Conservation (phyloP, 768 basidiomycete species). For the Pleurotus djamor region DNA sequence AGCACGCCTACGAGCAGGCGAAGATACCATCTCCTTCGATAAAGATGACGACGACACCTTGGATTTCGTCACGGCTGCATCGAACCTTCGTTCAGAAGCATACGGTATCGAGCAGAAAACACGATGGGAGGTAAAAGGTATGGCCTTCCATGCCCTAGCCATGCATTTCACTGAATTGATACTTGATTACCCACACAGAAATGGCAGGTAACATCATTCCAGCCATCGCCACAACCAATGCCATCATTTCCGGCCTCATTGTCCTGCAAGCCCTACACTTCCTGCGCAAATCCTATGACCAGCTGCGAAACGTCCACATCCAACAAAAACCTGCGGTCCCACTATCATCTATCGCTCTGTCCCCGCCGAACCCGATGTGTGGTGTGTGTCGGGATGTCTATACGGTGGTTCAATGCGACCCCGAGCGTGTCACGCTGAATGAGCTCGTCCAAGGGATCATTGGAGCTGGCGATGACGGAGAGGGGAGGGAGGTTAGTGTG, state of each 20-base stretch:
- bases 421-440: slow-evolving; percentile 62
- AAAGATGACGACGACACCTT: slow-evolving; percentile 98
- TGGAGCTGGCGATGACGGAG: slow-evolving; percentile 28
- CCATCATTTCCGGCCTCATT: slow-evolving; percentile 92
- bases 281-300: slow-evolving; percentile 59
- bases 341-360: slow-evolving; percentile 65
- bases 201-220: slow-evolving; percentile 99
- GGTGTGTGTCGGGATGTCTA: slow-evolving; percentile 89
- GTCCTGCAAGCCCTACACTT: slow-evolving; percentile 91
- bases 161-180: too few relatives aligned
- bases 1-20: slow-evolving; percentile 57
- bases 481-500: slow-evolving; percentile 64
- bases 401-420: slow-evolving; percentile 70
- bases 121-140: slow-evolving; percentile 96
- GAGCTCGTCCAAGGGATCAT: slow-evolving; percentile 72
- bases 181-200: slow-evolving; percentile 56
- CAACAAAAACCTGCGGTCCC: slow-evolving; percentile 81
- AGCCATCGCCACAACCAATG: slow-evolving; percentile 98
- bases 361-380: slow-evolving; percentile 73
- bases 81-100: slow-evolving; percentile 88
- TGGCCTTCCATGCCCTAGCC: too few relatives aligned
- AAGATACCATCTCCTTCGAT: slow-evolving; percentile 84
- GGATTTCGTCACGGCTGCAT: slow-evolving; percentile 94
- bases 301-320: slow-evolving; percentile 72
- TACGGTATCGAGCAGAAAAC: slow-evolving; percentile 90